Percentiles rank a stretch among this genome's conserved stretches.
phyloP scores from a whole-genome alignment of 371 early-diverging fungal genomes.

The Mortierella sp. region DNA sequence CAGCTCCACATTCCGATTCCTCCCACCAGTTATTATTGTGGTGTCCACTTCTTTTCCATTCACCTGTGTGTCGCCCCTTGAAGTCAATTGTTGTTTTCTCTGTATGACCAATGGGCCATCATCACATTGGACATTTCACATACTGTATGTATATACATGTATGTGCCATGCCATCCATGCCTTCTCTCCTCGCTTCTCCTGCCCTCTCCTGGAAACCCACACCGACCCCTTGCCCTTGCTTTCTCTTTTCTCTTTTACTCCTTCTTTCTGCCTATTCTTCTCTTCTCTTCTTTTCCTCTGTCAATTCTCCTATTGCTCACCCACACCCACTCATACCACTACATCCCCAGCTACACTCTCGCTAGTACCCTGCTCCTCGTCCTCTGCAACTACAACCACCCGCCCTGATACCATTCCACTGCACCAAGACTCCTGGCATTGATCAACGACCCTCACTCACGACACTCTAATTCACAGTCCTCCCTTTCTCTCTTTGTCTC shows the following conservation, averaged over 20 bases:
- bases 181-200: neutral
- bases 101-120: neutral
- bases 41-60: no score
- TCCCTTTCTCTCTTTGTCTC: neutral
- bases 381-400: neutral
- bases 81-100: neutral
- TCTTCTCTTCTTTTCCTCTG: neutral
- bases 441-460: neutral
- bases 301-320: neutral
- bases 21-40: neutral
- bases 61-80: neutral
- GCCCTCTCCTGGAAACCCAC: neutral
- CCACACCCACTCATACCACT: neutral
- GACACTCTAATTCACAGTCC: neutral
- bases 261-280: neutral
- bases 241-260: neutral
- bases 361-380: neutral
- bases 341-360: neutral
- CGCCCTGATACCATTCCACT: neutral
- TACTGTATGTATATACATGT: neutral
- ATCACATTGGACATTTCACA: neutral
- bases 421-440: neutral
- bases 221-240: slow-evolving; percentile 4
- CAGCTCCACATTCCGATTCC: neutral
- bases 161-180: neutral